These are phyloP conservation scores for Kodamaea plutei DNA, from an alignment of 1,139 yeast species.

Conservation along the genomic window DNA sequence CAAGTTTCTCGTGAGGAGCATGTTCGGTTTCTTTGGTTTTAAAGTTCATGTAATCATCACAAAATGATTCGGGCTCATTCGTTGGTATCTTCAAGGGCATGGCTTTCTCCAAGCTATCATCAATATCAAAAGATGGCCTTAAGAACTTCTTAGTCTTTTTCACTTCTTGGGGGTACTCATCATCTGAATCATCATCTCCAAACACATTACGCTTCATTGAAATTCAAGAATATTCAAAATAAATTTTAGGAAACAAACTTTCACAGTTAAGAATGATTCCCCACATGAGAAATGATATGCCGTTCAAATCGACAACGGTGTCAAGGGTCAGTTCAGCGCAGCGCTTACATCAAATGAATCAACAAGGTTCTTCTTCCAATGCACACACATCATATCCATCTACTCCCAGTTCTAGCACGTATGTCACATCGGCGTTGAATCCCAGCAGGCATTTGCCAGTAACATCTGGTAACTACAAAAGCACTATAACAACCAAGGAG, in stretches of 20 bases:
- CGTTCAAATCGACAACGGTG: constrained; percentile 27
- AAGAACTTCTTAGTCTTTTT: too few relatives aligned
- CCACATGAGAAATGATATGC: constrained; percentile 18
- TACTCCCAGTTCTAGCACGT: constrained; percentile 30
- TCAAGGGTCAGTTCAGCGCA: constrained; percentile 34
- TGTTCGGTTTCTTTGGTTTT: too few relatives aligned
- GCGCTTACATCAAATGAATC: constrained; percentile 25
- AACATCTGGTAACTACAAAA: constrained; percentile 16
- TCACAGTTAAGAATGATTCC: constrained; percentile 17
- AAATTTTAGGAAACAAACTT: constrained; percentile 3
- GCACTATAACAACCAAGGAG: constrained; percentile 16
- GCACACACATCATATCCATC: constrained; percentile 17
- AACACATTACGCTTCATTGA: constrained; percentile 13
- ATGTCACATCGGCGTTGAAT: constrained; percentile 37
- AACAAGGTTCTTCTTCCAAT: constrained; percentile 1
- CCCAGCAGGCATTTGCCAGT: constrained; percentile 31
- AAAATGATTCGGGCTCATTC: too few relatives aligned
- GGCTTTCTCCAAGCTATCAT: too few relatives aligned
- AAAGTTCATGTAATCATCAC: too few relatives aligned
- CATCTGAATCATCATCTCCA: constrained; percentile 10
- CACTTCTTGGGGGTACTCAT: constrained; percentile 3
- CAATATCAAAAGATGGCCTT: too few relatives aligned
- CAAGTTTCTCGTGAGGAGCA: too few relatives aligned
- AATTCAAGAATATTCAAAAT: too few relatives aligned
- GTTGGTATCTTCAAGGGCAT: too few relatives aligned